These are phyloP conservation scores for Rosa lucieae DNA, from an alignment of 306 rosid species.

Conservation along the genomic window DNA sequence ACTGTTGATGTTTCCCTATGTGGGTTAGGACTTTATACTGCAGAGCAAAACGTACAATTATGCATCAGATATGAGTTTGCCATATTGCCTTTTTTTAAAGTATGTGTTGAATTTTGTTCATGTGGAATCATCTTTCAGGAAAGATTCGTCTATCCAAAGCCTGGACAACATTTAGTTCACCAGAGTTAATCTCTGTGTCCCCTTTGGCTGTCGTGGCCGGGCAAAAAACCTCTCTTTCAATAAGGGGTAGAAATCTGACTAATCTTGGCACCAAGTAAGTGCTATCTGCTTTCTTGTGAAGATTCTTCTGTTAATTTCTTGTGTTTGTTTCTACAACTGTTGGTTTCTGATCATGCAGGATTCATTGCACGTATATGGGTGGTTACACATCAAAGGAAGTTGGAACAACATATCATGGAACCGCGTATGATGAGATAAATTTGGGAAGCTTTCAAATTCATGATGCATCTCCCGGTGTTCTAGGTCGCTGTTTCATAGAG, in stretches of 20 bases:
- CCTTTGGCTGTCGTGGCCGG: conserved; percentile 88
- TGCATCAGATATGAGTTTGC: background rate
- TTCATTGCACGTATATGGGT: conserved; percentile 74
- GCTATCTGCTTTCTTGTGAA: conserved; percentile 17
- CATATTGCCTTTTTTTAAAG: background rate
- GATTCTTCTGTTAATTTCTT: conserved; percentile 18
- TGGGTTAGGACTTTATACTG: background rate
- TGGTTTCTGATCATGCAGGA: conserved; percentile 48
- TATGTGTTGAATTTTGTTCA: conserved; percentile 15
- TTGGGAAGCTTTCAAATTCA: conserved; percentile 54
- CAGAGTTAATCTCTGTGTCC: conserved; percentile 76
- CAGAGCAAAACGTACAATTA: background rate
- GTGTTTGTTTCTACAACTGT: conserved; percentile 15
- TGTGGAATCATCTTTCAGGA: conserved; percentile 52
- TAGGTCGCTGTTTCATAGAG: conserved; percentile 93
- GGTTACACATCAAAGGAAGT: conserved; percentile 64
- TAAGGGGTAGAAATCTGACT: conserved; percentile 80
- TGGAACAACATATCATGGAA: conserved; percentile 45
- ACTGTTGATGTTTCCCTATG: background rate
- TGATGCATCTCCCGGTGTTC: conserved; percentile 52
- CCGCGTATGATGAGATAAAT: conserved; percentile 55
- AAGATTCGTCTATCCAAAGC: conserved; percentile 58
- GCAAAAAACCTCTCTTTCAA: conserved; percentile 59
- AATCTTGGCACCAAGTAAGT: conserved; percentile 76
- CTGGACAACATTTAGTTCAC: conserved; percentile 73